phyloP scores from a whole-genome alignment of 768 basidiomycete species.

The Melanogaster broomeanus region DNA sequence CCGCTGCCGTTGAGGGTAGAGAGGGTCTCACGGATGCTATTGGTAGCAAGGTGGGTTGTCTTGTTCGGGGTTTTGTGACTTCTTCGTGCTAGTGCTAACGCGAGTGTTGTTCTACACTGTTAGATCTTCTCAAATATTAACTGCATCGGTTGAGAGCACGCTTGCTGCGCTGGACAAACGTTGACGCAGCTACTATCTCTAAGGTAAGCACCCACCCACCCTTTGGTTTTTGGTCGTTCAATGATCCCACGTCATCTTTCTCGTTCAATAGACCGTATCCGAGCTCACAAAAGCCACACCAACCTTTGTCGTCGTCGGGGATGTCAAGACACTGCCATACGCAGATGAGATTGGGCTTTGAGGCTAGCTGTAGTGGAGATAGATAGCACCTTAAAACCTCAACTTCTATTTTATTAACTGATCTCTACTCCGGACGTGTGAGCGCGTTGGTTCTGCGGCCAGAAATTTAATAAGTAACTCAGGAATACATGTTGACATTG shows the following conservation, averaged over 20 bases:
- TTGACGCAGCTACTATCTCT: slow-evolving; percentile 64
- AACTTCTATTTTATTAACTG: too few relatives aligned
- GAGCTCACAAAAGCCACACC: slow-evolving; percentile 75
- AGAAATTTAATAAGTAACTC: too few relatives aligned
- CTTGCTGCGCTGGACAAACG: slow-evolving; percentile 69
- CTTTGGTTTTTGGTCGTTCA: background rate
- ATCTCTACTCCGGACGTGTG: too few relatives aligned
- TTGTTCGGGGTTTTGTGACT: slow-evolving; percentile 3
- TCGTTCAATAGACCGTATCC: slow-evolving; percentile 61
- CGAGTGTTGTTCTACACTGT: background rate
- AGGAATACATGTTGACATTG: too few relatives aligned
- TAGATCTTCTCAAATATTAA: slow-evolving; percentile 64
- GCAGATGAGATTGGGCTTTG: slow-evolving; percentile 83
- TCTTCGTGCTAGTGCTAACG: background rate
- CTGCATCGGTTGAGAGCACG: slow-evolving; percentile 58
- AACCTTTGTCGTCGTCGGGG: slow-evolving; percentile 86
- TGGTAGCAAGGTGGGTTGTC: slow-evolving; percentile 59
- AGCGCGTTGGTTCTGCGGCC: too few relatives aligned
- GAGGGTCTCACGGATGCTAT: slow-evolving; percentile 64
- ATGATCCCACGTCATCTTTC: background rate
- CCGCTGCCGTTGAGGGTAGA: slow-evolving; percentile 65
- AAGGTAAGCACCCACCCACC: slow-evolving; percentile 48
- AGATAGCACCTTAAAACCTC: slow-evolving; percentile 11
- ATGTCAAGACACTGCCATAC: slow-evolving; percentile 74
- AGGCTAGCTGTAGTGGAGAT: slow-evolving; percentile 22